These are phyloP conservation scores for Sphenostylis stenocarpa DNA, from an alignment of 306 rosid species.

Conservation along the genomic window DNA sequence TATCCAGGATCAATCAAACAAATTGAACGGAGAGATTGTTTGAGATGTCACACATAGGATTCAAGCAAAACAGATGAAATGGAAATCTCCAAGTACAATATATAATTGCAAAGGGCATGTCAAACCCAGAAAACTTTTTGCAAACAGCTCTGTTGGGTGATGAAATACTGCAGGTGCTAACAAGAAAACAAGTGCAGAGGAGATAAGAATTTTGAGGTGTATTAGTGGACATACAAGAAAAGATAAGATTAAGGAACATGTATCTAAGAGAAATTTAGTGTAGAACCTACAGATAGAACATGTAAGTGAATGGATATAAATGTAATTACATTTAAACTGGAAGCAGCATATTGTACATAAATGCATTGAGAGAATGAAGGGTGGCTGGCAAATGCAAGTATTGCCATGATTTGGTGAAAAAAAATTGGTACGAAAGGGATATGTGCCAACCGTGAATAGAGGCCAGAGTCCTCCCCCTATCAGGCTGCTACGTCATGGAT, in stretches of 20 bases:
- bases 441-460: neutral
- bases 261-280: neutral
- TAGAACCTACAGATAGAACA: neutral
- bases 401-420: neutral
- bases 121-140: neutral
- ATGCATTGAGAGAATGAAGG: neutral
- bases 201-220: neutral
- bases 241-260: neutral
- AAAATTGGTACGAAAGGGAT: neutral
- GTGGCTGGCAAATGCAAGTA: neutral
- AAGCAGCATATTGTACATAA: neutral
- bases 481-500: neutral
- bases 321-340: neutral
- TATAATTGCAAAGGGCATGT: neutral
- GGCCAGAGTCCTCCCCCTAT: neutral
- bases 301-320: neutral
- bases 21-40: neutral
- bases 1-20: neutral
- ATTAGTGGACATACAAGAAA: neutral
- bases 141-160: no score
- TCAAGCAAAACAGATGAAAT: neutral
- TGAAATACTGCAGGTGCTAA: neutral
- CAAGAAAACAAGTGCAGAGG: neutral
- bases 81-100: neutral
- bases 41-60: neutral